These are phyloP conservation scores for Hypoxylon subgilvum DNA, from an alignment of 495 filamentous ascomycete genomes.

Conservation along the genomic window DNA sequence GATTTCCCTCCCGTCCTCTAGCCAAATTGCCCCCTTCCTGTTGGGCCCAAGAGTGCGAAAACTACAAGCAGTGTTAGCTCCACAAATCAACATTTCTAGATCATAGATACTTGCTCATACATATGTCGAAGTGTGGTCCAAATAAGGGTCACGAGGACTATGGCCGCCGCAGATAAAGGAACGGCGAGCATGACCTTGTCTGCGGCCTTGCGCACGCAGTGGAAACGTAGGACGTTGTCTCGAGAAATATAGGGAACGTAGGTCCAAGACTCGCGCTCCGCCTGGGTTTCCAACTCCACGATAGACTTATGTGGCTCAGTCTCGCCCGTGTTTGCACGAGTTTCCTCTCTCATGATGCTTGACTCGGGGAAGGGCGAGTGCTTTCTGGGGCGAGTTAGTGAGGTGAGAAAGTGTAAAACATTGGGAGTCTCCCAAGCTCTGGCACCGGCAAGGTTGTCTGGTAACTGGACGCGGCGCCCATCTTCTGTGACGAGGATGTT, in stretches of 20 bases:
- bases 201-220: constrained; percentile 38
- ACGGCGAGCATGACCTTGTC: constrained; percentile 49
- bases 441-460: constrained; percentile 29
- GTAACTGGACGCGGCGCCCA: constrained; percentile 27
- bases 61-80: constrained; percentile 11
- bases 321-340: constrained; percentile 30
- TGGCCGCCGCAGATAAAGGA: constrained; percentile 40
- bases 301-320: constrained; percentile 36
- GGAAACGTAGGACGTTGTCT: constrained; percentile 33
- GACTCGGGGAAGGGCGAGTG: constrained; percentile 38
- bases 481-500: constrained; percentile 21
- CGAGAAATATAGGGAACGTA: constrained; percentile 33
- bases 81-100: background rate
- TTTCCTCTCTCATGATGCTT: constrained; percentile 41
- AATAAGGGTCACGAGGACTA: constrained; percentile 42
- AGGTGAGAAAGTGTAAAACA: constrained; percentile 30
- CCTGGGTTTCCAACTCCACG: constrained; percentile 39
- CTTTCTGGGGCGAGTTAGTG: constrained; percentile 26
- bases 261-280: constrained; percentile 30
- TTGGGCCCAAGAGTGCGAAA: background rate
- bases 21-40: constrained; percentile 7
- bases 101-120: constrained; percentile 7
- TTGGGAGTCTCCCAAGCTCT: constrained; percentile 33
- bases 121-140: constrained; percentile 39
- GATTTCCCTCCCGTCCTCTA: constrained; percentile 19